Evolutionary conservation across 805 yeast species (phyloP).

Genomic region (Kodamaea restingae): DNA sequence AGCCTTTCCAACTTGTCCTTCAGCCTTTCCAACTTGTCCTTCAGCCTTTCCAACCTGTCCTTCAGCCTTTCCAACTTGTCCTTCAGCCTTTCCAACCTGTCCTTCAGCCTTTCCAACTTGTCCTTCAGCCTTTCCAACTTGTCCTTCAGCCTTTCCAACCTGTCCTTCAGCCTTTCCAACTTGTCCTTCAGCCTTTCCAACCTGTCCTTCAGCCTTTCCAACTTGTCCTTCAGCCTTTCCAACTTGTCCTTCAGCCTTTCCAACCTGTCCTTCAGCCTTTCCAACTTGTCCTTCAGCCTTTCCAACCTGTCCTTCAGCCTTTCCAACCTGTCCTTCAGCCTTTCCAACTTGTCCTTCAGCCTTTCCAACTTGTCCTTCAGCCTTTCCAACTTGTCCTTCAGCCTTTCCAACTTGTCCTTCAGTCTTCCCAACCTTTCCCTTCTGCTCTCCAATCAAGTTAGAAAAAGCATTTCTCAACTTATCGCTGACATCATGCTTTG

Average conservation of each 20-base stretch:
- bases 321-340: background rate
- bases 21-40: background rate
- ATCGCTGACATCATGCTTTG: no score
- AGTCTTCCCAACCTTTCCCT: no score
- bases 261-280: background rate
- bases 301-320: background rate
- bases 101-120: background rate
- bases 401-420: no score
- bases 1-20: slow-evolving; percentile 1
- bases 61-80: background rate
- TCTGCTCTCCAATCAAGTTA: no score
- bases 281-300: background rate
- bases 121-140: background rate
- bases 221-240: background rate
- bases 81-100: background rate
- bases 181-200: background rate
- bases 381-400: no score
- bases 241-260: background rate
- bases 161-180: slow-evolving; percentile 1
- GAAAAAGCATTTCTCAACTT: no score
- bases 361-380: no score
- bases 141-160: background rate
- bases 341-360: background rate
- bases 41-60: background rate
- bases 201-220: background rate